Conservation (phyloP, 2,329 filamentous ascomycete species). For the Neodidymelliopsis sp. region DNA sequence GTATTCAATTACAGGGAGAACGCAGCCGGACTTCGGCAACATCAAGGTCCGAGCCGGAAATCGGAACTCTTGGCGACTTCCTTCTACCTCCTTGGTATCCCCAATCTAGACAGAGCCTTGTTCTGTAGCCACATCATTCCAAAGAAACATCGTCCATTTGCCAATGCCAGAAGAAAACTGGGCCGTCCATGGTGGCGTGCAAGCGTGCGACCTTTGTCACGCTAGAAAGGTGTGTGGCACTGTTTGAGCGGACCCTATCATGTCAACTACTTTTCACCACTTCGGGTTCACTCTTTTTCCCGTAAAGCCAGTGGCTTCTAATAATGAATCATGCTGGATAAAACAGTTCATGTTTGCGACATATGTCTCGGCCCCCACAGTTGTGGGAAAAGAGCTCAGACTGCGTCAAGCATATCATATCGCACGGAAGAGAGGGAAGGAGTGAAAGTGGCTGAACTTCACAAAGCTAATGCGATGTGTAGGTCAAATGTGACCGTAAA, state of each 20-base stretch:
- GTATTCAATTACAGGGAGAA: slow-evolving; percentile 1
- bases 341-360: too few relatives aligned
- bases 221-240: slow-evolving; percentile 31
- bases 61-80: slow-evolving; percentile 7
- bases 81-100: slow-evolving; percentile 4
- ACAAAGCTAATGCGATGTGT: slow-evolving; percentile 2
- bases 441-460: neutral
- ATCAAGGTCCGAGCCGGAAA: slow-evolving; percentile 5
- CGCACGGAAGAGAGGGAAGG: too few relatives aligned
- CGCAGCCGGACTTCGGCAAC: slow-evolving; percentile 8
- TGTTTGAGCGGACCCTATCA: neutral
- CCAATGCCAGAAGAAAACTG: slow-evolving; percentile 44
- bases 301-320: too few relatives aligned
- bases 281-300: too few relatives aligned
- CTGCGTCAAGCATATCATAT: too few relatives aligned
- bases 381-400: too few relatives aligned
- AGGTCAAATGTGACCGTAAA: slow-evolving; percentile 48
- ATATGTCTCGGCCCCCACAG: too few relatives aligned
- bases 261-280: neutral
- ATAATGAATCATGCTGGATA: too few relatives aligned
- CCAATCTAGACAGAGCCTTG: slow-evolving; percentile 5
- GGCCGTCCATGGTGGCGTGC: slow-evolving; percentile 40
- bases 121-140: slow-evolving; percentile 1
- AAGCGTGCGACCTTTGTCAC: slow-evolving; percentile 44
- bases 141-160: neutral